These are phyloP conservation scores for Thuidium tamariscinum DNA, from an alignment of 225 moss, liverwort and hornwort genomes.

Conservation along the genomic window DNA sequence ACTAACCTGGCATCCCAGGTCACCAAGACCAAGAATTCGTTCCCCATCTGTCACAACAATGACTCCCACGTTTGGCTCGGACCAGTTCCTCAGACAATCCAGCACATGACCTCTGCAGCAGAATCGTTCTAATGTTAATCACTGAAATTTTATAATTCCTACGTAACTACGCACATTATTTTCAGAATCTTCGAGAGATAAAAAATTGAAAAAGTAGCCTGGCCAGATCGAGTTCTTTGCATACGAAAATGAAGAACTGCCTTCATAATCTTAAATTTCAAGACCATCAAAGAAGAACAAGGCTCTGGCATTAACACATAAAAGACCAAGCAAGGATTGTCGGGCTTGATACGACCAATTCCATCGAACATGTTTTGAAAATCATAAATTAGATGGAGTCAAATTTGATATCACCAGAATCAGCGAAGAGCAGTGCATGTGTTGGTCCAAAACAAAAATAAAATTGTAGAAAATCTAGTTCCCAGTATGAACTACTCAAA, in stretches of 20 bases:
- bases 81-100: constrained; percentile 75
- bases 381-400: not conserved
- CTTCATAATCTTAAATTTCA: not conserved
- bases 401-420: not conserved
- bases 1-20: constrained; percentile 65
- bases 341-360: too few species aligned
- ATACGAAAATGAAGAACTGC: not conserved
- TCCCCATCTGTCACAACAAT: constrained; percentile 86
- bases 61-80: constrained; percentile 52
- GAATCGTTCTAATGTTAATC: not conserved
- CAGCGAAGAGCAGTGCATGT: not conserved
- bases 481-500: not conserved
- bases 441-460: not conserved
- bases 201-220: too few species aligned
- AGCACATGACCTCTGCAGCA: constrained; percentile 56
- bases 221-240: not conserved
- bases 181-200: not conserved
- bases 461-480: not conserved
- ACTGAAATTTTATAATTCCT: not conserved
- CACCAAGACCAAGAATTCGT: constrained; percentile 74
- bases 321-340: not conserved
- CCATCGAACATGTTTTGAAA: not conserved
- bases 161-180: not conserved
- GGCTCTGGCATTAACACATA: too few species aligned
- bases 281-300: not conserved